Conservation (phyloP, 345 rosid genomes). For the Salix caprea region DNA sequence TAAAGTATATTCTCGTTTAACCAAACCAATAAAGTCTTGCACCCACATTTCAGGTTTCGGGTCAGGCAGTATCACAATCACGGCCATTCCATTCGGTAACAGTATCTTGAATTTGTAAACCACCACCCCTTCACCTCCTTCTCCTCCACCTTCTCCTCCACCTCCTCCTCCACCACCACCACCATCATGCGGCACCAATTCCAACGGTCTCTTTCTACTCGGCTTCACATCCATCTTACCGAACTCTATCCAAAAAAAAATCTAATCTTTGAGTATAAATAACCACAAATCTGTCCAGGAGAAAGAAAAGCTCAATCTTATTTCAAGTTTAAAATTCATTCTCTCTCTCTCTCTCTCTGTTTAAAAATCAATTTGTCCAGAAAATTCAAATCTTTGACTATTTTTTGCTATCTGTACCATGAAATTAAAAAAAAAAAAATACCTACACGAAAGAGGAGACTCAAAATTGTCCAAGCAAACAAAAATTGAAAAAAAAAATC, state of each 20-base stretch:
- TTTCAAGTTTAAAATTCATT: not conserved
- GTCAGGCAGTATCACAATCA: conserved; percentile 24
- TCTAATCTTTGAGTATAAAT: not conserved
- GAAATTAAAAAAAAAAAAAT: too few species aligned
- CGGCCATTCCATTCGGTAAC: conserved; percentile 49
- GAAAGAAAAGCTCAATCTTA: not conserved
- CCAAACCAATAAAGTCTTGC: conserved; percentile 27
- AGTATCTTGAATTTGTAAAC: conserved; percentile 43
- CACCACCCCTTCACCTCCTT: not conserved
- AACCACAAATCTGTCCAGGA: not conserved
- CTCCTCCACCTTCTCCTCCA: conserved; percentile 4
- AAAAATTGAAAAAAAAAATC: too few species aligned
- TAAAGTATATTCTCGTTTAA: conserved; percentile 28
- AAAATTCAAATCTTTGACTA: too few species aligned
- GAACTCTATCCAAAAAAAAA: too few species aligned
- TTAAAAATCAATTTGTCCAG: too few species aligned
- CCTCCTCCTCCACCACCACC: conserved; percentile 13
- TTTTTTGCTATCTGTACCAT: too few species aligned
- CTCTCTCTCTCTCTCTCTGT: too few species aligned
- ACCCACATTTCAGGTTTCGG: conserved; percentile 29
- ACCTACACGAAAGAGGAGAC: too few species aligned
- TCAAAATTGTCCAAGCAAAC: too few species aligned
- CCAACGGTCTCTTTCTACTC: conserved; percentile 15
- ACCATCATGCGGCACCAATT: not conserved
- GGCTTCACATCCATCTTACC: too few species aligned